Conservation (phyloP, 2,329 filamentous ascomycete species). For the Fulvia fulva region DNA sequence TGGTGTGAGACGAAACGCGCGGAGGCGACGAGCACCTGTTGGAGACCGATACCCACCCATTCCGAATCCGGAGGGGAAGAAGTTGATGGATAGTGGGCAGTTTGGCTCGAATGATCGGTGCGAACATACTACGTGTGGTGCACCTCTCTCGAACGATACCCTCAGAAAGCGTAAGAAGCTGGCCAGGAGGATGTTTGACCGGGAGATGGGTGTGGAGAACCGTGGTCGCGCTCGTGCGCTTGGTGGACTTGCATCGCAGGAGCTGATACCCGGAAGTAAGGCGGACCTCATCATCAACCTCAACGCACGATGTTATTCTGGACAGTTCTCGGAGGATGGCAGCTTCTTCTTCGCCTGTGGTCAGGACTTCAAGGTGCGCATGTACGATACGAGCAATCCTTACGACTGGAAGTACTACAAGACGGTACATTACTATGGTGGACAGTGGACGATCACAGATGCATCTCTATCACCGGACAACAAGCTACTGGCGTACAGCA, state of each 20-base stretch:
- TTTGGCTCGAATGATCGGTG: constrained; percentile 67
- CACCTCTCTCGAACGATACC: constrained; percentile 28
- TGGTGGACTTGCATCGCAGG: constrained; percentile 63
- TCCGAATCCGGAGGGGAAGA: constrained; percentile 70
- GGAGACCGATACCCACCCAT: constrained; percentile 70
- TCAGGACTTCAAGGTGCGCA: constrained; percentile 88
- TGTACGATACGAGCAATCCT: constrained; percentile 96
- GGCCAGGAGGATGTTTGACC: constrained; percentile 68
- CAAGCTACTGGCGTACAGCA: constrained; percentile 84
- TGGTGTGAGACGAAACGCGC: constrained; percentile 43
- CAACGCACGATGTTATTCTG: constrained; percentile 81
- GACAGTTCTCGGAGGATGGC: constrained; percentile 93
- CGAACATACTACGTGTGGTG: constrained; percentile 47
- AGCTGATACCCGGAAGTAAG: constrained; percentile 69
- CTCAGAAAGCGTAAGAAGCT: constrained; percentile 58
- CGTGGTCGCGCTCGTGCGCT: constrained; percentile 56
- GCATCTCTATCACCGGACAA: constrained; percentile 89
- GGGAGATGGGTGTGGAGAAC: constrained; percentile 70
- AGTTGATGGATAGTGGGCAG: constrained; percentile 75
- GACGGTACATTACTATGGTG: constrained; percentile 83
- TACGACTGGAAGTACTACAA: constrained; percentile 97
- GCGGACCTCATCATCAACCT: constrained; percentile 88
- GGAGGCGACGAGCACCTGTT: constrained; percentile 43
- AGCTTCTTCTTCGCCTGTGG: constrained; percentile 94
- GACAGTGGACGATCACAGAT: constrained; percentile 95